These are phyloP conservation scores for Cercospora citrullina DNA, from an alignment of 2,329 filamentous ascomycete genomes.

Conservation along the genomic window DNA sequence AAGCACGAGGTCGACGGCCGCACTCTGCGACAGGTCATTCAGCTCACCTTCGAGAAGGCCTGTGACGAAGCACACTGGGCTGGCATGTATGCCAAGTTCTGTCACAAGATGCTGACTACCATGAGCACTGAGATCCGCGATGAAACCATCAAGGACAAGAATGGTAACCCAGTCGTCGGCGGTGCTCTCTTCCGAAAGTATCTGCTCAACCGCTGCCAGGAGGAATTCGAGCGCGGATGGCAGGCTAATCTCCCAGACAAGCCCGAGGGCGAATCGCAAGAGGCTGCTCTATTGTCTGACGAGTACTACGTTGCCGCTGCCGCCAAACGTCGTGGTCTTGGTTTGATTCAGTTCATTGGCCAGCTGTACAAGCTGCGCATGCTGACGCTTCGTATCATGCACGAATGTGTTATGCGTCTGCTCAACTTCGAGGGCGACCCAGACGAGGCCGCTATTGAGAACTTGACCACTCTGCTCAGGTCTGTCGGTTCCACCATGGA, in stretches of 20 bases:
- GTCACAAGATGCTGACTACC: slow-evolving; percentile 90
- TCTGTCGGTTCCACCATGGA: slow-evolving; percentile 91
- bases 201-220: slow-evolving; percentile 94
- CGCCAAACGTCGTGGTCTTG: slow-evolving; percentile 93
- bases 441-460: slow-evolving; percentile 95
- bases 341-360: slow-evolving; percentile 98
- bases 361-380: slow-evolving; percentile 98
- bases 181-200: slow-evolving; percentile 98
- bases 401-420: slow-evolving; percentile 95
- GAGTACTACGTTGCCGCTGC: slow-evolving; percentile 95
- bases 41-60: slow-evolving; percentile 98
- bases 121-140: slow-evolving; percentile 96
- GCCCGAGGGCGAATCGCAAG: slow-evolving; percentile 69
- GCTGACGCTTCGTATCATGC: slow-evolving; percentile 99
- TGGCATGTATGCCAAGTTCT: slow-evolving; percentile 98
- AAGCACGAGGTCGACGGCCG: slow-evolving; percentile 94
- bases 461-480: slow-evolving; percentile 84
- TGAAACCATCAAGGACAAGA: slow-evolving; percentile 90
- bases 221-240: slow-evolving; percentile 98
- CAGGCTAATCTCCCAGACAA: slow-evolving; percentile 79
- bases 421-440: slow-evolving; percentile 92
- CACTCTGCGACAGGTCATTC: slow-evolving; percentile 94
- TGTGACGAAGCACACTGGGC: slow-evolving; percentile 99
- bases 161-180: slow-evolving; percentile 82
- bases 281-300: slow-evolving; percentile 83